These are phyloP conservation scores for Boletus reticulatus DNA, from an alignment of 768 basidiomycete species.

Conservation along the genomic window DNA sequence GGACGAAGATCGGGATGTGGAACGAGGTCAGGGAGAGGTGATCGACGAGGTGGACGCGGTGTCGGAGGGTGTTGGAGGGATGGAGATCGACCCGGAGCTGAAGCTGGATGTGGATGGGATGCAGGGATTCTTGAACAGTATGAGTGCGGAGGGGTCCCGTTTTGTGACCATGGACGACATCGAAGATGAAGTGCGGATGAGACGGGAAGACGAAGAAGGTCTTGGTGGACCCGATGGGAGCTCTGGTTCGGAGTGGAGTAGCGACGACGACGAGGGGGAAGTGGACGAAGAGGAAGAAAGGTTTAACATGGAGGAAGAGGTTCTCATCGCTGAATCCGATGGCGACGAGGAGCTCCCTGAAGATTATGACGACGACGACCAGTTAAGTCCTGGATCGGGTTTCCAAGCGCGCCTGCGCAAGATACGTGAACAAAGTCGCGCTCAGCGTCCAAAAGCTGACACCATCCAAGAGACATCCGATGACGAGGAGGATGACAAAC, in stretches of 20 bases:
- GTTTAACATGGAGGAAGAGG: conserved; percentile 45
- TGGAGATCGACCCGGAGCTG: conserved; percentile 65
- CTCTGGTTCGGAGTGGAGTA: conserved; percentile 23
- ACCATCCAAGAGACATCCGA: conserved; percentile 10
- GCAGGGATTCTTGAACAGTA: conserved; percentile 51
- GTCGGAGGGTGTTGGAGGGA: conserved; percentile 41
- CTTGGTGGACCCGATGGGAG: conserved; percentile 22
- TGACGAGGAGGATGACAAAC: conserved; percentile 29
- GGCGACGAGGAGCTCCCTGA: conserved; percentile 25
- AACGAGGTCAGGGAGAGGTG: conserved; percentile 10
- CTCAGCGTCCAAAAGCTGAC: conserved; percentile 8
- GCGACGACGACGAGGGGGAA: conserved; percentile 27
- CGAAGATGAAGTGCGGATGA: conserved; percentile 50
- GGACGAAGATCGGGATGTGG: conserved; percentile 25
- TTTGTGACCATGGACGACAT: conserved; percentile 69
- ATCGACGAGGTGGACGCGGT: conserved; percentile 30
- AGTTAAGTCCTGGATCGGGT: conserved; percentile 29
- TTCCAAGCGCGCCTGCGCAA: conserved; percentile 38
- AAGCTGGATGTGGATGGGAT: conserved; percentile 47
- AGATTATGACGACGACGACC: conserved; percentile 32
- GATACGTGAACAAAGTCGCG: conserved; percentile 27
- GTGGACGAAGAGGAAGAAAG: conserved; percentile 39
- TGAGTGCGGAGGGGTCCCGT: conserved; percentile 44
- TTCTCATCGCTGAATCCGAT: conserved; percentile 38
- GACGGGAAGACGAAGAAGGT: conserved; percentile 47